These are phyloP conservation scores for Sanghuangporus sanghuang DNA, from an alignment of 1,284 basidiomycete genomes.

Conservation along the genomic window DNA sequence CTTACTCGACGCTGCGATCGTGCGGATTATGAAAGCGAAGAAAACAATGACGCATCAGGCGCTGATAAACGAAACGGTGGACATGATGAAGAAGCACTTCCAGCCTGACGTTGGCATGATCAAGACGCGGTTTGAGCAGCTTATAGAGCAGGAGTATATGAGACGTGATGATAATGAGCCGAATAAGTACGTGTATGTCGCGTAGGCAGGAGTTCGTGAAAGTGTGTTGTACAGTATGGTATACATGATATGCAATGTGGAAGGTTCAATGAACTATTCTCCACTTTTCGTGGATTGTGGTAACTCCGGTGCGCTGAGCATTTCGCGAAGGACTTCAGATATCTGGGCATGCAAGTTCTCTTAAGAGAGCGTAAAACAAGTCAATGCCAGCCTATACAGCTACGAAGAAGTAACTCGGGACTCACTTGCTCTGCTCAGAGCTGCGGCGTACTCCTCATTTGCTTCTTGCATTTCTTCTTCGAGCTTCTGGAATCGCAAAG, in stretches of 20 bases:
- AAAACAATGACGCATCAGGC: constrained; percentile 78
- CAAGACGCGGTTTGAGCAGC: constrained; percentile 75
- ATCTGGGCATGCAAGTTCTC: constrained; percentile 59
- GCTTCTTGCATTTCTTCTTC: constrained; percentile 64
- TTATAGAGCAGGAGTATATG: constrained; percentile 87
- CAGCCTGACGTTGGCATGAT: constrained; percentile 69
- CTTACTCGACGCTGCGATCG: constrained; percentile 89
- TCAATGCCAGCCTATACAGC: background rate
- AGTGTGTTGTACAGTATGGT: background rate
- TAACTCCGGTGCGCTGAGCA: constrained; percentile 53
- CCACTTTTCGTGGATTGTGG: constrained; percentile 1
- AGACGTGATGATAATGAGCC: constrained; percentile 68
- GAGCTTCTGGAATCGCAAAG: constrained; percentile 52
- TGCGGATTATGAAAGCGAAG: constrained; percentile 89
- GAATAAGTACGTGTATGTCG: constrained; percentile 74
- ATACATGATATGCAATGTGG: background rate
- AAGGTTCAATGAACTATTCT: background rate
- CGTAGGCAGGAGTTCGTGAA: constrained; percentile 32
- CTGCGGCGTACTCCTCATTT: constrained; percentile 67
- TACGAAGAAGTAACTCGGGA: constrained; percentile 18
- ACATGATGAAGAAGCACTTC: constrained; percentile 78
- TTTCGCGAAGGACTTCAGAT: constrained; percentile 49
- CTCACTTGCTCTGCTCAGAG: constrained; percentile 71
- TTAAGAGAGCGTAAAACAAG: constrained; percentile 24
- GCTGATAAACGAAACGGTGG: constrained; percentile 74